A percentile compares a stretch with the other conserved stretches of the same genome.
phyloP scores from a whole-genome alignment of 345 rosid genomes.

The Rhizophora mangle region DNA sequence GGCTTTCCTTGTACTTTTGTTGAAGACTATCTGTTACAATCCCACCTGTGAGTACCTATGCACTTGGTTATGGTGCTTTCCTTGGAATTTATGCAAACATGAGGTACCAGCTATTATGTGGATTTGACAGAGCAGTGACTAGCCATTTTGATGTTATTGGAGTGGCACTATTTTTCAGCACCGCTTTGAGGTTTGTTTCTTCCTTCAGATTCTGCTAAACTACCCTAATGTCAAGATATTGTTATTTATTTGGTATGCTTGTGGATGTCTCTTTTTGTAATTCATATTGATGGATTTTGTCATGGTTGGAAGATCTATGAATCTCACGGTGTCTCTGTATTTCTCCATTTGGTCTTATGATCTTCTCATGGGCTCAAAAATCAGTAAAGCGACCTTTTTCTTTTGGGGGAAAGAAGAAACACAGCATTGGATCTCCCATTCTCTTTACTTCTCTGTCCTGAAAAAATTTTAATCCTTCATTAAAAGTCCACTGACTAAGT shows the following conservation, averaged over 20 bases:
- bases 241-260: neutral
- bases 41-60: slow-evolving; percentile 62
- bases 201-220: slow-evolving; percentile 3
- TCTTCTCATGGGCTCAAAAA: no score
- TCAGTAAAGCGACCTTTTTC: no score
- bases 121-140: slow-evolving; percentile 65
- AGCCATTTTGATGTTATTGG: slow-evolving; percentile 95
- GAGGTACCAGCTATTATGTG: slow-evolving; percentile 79
- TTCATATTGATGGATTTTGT: no score
- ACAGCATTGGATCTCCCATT: no score
- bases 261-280: no score
- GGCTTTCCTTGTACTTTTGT: slow-evolving; percentile 9
- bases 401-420: no score
- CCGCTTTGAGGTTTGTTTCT: slow-evolving; percentile 66
- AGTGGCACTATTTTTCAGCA: slow-evolving; percentile 77
- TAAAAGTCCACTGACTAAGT: no score
- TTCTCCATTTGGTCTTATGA: no score
- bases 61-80: slow-evolving; percentile 87
- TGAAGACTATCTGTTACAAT: slow-evolving; percentile 72
- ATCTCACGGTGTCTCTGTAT: no score
- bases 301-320: no score
- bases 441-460: no score
- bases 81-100: slow-evolving; percentile 80
- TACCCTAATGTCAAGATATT: neutral
- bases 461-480: no score